Conservation (phyloP, 495 filamentous ascomycete genomes). For the Pseudevernia furfuracea region DNA sequence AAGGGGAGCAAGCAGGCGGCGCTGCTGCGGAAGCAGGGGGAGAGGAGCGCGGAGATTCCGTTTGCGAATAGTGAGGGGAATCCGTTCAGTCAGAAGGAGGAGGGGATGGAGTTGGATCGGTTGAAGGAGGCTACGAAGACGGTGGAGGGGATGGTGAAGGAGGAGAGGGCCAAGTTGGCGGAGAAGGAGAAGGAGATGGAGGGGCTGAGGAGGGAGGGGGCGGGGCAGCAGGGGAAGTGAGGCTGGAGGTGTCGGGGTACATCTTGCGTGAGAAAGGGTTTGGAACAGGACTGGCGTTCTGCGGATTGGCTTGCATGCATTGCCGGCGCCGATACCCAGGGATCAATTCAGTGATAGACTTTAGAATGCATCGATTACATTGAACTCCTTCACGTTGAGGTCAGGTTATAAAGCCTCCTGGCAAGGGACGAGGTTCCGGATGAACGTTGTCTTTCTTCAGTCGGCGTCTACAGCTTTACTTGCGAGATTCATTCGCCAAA, state of each 20-base stretch:
- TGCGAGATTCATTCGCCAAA: conserved; percentile 21
- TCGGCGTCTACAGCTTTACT: neutral
- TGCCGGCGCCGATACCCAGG: conserved; percentile 13
- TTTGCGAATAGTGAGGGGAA: conserved; percentile 51
- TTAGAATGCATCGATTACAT: neutral
- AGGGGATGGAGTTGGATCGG: conserved; percentile 58
- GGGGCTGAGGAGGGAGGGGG: conserved; percentile 53
- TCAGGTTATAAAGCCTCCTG: neutral
- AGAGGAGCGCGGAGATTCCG: conserved; percentile 66
- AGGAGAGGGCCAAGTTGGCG: conserved; percentile 56
- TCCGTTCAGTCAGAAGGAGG: conserved; percentile 67
- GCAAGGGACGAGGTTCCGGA: too few relatives aligned
- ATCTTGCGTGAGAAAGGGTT: neutral
- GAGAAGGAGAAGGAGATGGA: conserved; percentile 58
- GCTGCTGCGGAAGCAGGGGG: conserved; percentile 42
- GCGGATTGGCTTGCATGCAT: neutral
- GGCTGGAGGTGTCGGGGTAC: neutral
- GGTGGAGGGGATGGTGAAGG: conserved; percentile 60
- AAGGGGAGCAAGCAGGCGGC: conserved; percentile 41
- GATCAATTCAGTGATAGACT: neutral
- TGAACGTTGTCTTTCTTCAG: too few relatives aligned
- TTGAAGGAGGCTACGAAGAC: conserved; percentile 54
- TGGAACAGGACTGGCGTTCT: conserved; percentile 1
- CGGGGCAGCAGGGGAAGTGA: conserved; percentile 31
- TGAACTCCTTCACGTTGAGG: too few relatives aligned